Percentiles rank a stretch among this genome's conserved stretches.
Evolutionary conservation across 2,329 filamentous ascomycete species (phyloP).

Genomic region (Colletotrichum godetiae): DNA sequence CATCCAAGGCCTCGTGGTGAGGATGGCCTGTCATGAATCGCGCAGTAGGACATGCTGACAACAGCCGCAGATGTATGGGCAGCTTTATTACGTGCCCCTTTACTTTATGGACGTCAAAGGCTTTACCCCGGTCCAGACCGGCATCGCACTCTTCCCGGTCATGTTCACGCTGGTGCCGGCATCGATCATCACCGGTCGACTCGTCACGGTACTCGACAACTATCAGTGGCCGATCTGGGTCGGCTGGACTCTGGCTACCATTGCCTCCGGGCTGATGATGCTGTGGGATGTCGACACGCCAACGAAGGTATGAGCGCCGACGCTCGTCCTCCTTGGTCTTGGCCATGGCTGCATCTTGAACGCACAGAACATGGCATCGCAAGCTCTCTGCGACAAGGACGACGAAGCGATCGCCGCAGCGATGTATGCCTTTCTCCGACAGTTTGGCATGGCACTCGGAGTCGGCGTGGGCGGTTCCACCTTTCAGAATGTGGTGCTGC

Average conservation of each 20-base stretch:
- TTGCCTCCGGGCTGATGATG: constrained; percentile 30
- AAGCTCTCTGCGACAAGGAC: constrained; percentile 5
- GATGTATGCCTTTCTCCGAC: constrained; percentile 29
- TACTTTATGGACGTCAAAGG: constrained; percentile 39
- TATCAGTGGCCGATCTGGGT: constrained; percentile 36
- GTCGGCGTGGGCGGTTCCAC: constrained; percentile 18
- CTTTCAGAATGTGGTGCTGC: constrained; percentile 33
- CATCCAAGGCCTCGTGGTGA: neutral
- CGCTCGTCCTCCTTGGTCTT: constrained; percentile 28
- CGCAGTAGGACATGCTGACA: neutral
- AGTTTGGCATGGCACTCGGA: constrained; percentile 27
- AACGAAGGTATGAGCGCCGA: constrained; percentile 16
- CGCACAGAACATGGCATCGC: constrained; percentile 30
- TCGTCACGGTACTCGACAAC: constrained; percentile 34
- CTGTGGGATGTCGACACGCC: constrained; percentile 19
- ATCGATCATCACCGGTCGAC: constrained; percentile 33
- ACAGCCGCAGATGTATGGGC: constrained; percentile 10
- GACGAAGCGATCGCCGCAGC: neutral
- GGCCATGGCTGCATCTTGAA: constrained; percentile 34
- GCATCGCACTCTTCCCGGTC: constrained; percentile 37
- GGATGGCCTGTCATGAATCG: neutral
- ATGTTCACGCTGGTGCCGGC: constrained; percentile 33
- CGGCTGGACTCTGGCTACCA: constrained; percentile 34
- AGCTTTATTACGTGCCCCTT: constrained; percentile 35
- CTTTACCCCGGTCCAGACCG: constrained; percentile 31